phyloP scores from a whole-genome alignment of 2,329 filamentous ascomycete species.

The Fonsecaea pugnacius region DNA sequence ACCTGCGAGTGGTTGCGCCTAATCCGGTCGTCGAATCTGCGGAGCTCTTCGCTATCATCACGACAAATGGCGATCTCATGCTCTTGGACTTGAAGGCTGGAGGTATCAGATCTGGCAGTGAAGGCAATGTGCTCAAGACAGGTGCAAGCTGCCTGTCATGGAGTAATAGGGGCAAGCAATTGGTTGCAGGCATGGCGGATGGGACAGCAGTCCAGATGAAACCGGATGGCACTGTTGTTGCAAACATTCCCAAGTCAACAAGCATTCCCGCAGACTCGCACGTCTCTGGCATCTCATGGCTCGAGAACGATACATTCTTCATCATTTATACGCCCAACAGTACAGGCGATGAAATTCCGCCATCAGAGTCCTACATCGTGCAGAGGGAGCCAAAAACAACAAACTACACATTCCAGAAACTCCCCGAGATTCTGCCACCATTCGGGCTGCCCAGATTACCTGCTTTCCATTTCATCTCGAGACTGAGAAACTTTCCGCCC shows the following conservation, averaged over 20 bases:
- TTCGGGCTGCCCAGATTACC: constrained; percentile 68
- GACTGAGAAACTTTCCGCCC: constrained; percentile 79
- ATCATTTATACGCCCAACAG: constrained; percentile 72
- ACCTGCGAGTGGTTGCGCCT: constrained; percentile 74
- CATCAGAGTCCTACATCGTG: constrained; percentile 79
- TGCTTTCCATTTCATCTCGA: constrained; percentile 76
- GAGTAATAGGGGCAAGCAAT: constrained; percentile 91
- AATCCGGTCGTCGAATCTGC: constrained; percentile 64
- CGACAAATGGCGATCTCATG: constrained; percentile 76
- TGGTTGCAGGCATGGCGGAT: constrained; percentile 82
- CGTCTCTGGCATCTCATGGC: constrained; percentile 82
- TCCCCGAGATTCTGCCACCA: constrained; percentile 74
- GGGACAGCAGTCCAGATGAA: constrained; percentile 83
- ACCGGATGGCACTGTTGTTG: constrained; percentile 76
- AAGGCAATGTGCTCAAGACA: constrained; percentile 69
- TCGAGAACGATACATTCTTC: constrained; percentile 85
- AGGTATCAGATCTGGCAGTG: constrained; percentile 60
- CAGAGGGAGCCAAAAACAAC: constrained; percentile 64
- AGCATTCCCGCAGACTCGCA: constrained; percentile 66
- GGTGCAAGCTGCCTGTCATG: constrained; percentile 84
- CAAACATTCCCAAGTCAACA: constrained; percentile 76
- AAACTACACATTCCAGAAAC: constrained; percentile 72
- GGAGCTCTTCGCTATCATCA: constrained; percentile 79
- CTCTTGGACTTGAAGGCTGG: constrained; percentile 78
- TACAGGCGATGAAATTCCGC: constrained; percentile 51